A percentile compares a stretch with the other conserved stretches of the same genome.
These are phyloP conservation scores for Picochlorum sp. DNA, from an alignment of 139 green algal genomes.

Conservation along the genomic window DNA sequence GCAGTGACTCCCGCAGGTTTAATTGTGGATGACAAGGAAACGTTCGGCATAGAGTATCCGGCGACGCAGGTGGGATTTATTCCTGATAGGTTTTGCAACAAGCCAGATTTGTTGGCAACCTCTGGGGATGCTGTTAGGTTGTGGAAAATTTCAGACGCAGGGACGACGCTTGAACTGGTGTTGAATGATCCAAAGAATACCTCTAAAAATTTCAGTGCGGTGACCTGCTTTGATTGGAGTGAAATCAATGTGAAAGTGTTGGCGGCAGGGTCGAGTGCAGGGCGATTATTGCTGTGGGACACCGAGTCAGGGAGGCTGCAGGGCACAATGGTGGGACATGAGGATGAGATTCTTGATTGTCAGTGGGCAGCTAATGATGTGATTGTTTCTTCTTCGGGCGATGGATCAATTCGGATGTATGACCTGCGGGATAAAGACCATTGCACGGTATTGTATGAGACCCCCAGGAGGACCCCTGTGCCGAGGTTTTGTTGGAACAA, in stretches of 20 bases:
- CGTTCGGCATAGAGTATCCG: constrained; percentile 86
- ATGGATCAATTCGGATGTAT: constrained; percentile 92
- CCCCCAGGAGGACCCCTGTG: constrained; percentile 69
- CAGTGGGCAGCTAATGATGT: constrained; percentile 88
- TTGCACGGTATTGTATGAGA: constrained; percentile 96
- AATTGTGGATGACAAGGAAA: constrained; percentile 40
- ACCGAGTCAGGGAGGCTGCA: constrained; percentile 84
- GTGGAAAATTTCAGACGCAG: constrained; percentile 71
- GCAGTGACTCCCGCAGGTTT: constrained; percentile 30
- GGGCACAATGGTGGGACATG: constrained; percentile 87
- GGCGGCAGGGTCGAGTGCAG: constrained; percentile 91
- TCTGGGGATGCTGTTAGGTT: constrained; percentile 85
- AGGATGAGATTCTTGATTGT: constrained; percentile 96
- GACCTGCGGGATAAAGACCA: constrained; percentile 96
- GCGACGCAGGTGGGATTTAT: constrained; percentile 91
- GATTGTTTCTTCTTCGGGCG: constrained; percentile 92
- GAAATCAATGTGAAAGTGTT: constrained; percentile 75
- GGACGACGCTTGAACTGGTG: constrained; percentile 62
- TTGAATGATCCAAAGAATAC: constrained; percentile 56
- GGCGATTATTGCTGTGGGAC: constrained; percentile 96
- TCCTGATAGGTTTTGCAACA: constrained; percentile 53
- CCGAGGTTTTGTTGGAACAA: constrained; percentile 95
- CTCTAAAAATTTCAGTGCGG: constrained; percentile 34
- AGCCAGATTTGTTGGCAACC: constrained; percentile 84
- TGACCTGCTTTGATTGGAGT: constrained; percentile 99